Base-by-base conservation (phyloP, 208 protist species). In the Crithidia sp. region DNA sequence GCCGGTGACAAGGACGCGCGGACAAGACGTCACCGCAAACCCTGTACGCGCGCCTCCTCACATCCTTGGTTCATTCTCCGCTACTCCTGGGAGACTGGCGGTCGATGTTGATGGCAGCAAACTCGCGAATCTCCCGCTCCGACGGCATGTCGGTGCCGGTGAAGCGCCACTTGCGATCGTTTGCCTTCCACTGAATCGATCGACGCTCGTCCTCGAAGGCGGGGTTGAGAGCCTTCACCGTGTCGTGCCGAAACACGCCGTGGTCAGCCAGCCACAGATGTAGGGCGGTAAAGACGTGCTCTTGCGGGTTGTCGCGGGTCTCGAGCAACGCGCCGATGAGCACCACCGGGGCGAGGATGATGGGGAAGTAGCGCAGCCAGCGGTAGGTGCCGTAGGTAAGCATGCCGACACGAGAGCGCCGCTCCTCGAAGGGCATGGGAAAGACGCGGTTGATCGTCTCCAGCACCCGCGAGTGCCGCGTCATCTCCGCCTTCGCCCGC, bases 221-320 rank as follows among this genome's bases (percentile, higher is more conserved):
- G 6, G 92, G 92, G 64, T 93, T 94, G 17, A 96, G 81, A 0
- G 92, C 92, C 79, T 93, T 94, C 28, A 96, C 84, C 6, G 92
- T 94, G 72, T 94, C 92, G 57, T 96, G 92, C 12, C 89, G 84
- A 70, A 96, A 96, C 65, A 94, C 76, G 65, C 92, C 92, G 69
- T 93, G 88, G 57, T 96, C 92, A 43, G 92, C 89, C 52, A 96
- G 77, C 92, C 92, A 96, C 10, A 96, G 76, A 74, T 96, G 92
- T 41, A 96, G 63, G 3, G 87, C 79, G 14, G 89, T 95, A 63
- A 96, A 94, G 58, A 95, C 86, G 77, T 96, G 84, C 67, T 96
- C 92, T 49, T 94, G 86, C 8, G 92, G 92, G 58, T 92, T 90
- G 64, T 94, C 89, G 44, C 92, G 87, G 10, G 92, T 85, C 74